Evolutionary conservation across 495 filamentous ascomycete species (phyloP), one percentile per base, ranked within the genome.

Genomic region (Xylaria castorea): DNA sequence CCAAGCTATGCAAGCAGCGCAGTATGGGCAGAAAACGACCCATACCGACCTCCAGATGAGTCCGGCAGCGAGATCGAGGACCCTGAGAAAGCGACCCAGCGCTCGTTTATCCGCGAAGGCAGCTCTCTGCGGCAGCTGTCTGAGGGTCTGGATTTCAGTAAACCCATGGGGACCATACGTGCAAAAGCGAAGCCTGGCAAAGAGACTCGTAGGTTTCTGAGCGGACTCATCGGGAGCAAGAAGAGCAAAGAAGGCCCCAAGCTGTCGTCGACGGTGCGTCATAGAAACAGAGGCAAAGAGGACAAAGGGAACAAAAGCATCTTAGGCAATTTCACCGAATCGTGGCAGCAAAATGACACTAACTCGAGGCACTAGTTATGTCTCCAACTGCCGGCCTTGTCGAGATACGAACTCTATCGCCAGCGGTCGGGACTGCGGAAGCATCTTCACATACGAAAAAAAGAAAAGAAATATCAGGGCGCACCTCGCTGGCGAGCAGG

Each of bases 31-130:
- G 82, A 84, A 3, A 74, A 73, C 44, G 83, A 85, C n/a, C 66
- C 73, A 44, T 78, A 75, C 65, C 81, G 76, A 8, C 79, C 82
- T 46, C 84, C 80, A n/a, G 83, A 79, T 27, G 85, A 80, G 27
- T 86, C 87, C 5, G 83, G 82, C 3, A 85, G 87, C 79, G 76
- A 90, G 79, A 50, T 83, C 82, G 79, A 87, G 79, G 75, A 81
- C 80, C 22, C 80, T 81, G 73, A 77, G 62, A 76, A 81, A 74
- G 16, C 80, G 78, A 73, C 81, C 81, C 74, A 84, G 81, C 76
- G 79, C 76, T 66, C 85, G 79, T 55, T 85, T 80, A 70, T 83
- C 74, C 67, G 80, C 74, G 76, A 87, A 79, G 61, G 80, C 74
- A 78, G 76, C 78, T 73, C 80, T 69, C 67, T 83, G 71, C 77